These are phyloP conservation scores for Wickerhamomyces sp. DNA, from an alignment of 1,139 yeast species.

Conservation along the genomic window DNA sequence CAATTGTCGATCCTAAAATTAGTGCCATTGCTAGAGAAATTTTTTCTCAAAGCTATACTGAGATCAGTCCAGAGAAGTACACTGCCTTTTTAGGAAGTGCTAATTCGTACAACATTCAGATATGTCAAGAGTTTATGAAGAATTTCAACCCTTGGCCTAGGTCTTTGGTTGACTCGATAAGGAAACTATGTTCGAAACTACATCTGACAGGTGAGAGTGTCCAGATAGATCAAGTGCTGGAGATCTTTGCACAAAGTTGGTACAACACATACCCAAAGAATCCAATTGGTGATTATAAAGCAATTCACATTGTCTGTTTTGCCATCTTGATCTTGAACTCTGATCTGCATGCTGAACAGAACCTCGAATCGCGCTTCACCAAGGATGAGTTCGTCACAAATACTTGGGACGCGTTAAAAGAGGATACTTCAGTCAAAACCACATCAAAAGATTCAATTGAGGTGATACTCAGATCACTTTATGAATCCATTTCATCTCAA, in stretches of 20 bases:
- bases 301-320: conserved; percentile 70
- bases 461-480: conserved; percentile 6
- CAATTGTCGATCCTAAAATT: not conserved
- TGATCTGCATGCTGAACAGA: conserved; percentile 52
- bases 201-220: conserved; percentile 83
- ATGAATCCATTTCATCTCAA: conserved; percentile 13
- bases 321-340: conserved; percentile 71
- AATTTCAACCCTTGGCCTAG: conserved; percentile 25
- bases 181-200: conserved; percentile 57
- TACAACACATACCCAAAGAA: conserved; percentile 40
- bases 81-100: conserved; percentile 30
- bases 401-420: conserved; percentile 40
- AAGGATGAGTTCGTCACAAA: conserved; percentile 47
- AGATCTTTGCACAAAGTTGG: conserved; percentile 69
- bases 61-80: conserved; percentile 27
- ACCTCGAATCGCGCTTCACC: conserved; percentile 30
- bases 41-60: conserved; percentile 24
- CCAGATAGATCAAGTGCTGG: conserved; percentile 70
- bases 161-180: conserved; percentile 48
- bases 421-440: conserved; percentile 31
- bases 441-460: conserved; percentile 21
- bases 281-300: conserved; percentile 51
- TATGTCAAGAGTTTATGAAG: conserved; percentile 26
- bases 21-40: conserved; percentile 26
- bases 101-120: conserved; percentile 15